Conservation (phyloP, 345 rosid species). For the Linum trigynum region DNA sequence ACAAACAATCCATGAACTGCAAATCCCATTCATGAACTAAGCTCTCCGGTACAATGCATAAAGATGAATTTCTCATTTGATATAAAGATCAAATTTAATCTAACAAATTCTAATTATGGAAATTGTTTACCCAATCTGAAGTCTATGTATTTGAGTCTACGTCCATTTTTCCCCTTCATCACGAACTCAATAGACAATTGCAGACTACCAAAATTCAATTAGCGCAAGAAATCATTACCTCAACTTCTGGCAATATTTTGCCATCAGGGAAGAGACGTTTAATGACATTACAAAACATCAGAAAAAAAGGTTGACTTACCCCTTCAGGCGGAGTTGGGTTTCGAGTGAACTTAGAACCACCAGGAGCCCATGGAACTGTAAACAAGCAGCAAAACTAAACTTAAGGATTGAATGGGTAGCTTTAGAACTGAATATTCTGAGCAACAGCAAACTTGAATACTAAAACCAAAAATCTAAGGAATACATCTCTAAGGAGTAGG, state of each 20-base stretch:
- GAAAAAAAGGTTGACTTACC: constrained; percentile 32
- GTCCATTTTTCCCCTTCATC: too few relatives aligned
- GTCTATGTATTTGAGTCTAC: too few relatives aligned
- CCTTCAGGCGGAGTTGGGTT: constrained; percentile 92
- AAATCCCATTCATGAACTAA: too few relatives aligned
- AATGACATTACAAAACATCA: neutral
- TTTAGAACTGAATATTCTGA: neutral
- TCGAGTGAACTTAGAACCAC: constrained; percentile 84
- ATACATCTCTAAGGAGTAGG: too few relatives aligned
- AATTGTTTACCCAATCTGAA: too few relatives aligned
- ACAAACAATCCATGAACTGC: too few relatives aligned
- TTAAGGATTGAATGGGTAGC: neutral
- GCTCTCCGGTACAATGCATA: neutral
- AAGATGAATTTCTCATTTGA: too few relatives aligned
- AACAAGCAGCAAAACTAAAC: constrained; percentile 16
- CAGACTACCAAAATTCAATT: neutral
- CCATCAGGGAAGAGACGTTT: neutral
- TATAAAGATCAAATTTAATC: too few relatives aligned
- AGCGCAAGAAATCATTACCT: neutral
- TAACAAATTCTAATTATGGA: too few relatives aligned
- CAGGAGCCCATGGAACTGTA: constrained; percentile 99
- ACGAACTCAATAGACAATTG: too few relatives aligned
- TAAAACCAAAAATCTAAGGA: too few relatives aligned
- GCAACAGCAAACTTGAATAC: neutral
- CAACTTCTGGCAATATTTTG: neutral